A percentile compares a stretch with the other conserved stretches of the same genome.
Evolutionary conservation across 73 alveolate species (phyloP).

Genomic region (Durusdinium trenchii): DNA sequence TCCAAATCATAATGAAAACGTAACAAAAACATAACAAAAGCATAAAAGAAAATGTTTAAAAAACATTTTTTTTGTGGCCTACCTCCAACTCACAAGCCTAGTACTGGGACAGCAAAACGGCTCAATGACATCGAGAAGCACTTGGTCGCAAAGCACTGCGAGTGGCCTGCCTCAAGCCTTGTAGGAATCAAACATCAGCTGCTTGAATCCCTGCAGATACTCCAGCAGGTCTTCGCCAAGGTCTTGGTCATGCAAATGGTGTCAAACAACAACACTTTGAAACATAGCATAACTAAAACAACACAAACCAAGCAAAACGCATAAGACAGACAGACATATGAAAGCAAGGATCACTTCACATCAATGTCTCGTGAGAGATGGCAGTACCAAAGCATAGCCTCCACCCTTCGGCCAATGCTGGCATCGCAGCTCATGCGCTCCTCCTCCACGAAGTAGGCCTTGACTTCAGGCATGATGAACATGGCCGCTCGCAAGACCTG

Average conservation of each 20-base stretch:
- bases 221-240: background rate
- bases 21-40: no score
- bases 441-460: background rate
- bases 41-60: no score
- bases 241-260: background rate
- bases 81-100: no score
- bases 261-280: background rate
- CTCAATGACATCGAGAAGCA: background rate
- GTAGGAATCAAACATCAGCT: background rate
- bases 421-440: background rate
- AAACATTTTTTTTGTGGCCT: no score
- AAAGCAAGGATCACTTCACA: background rate
- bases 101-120: no score
- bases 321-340: background rate
- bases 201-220: background rate
- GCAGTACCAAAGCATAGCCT: background rate
- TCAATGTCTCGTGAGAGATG: background rate
- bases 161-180: background rate
- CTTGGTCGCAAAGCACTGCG: background rate
- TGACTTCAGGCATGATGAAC: background rate
- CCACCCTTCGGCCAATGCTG: background rate
- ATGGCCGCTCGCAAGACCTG: background rate
- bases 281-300: no score
- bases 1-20: no score
- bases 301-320: no score